Conservation (phyloP, 306 rosid genomes). For the Medicago lupulina region DNA sequence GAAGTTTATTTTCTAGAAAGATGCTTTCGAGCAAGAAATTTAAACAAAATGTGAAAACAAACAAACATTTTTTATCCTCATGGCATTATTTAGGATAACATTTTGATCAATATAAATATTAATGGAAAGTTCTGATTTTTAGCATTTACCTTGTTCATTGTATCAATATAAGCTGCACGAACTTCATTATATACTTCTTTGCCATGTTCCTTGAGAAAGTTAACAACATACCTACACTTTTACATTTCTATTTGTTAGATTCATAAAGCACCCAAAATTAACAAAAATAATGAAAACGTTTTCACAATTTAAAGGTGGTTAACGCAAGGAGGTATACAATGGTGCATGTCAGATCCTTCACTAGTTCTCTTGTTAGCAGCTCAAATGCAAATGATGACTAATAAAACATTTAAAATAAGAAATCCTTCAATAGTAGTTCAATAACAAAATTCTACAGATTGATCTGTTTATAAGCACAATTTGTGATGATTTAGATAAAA, state of each 20-base stretch:
- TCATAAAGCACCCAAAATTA: conserved; percentile 27
- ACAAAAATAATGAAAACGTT: conserved; percentile 36
- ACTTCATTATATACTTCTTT: conserved; percentile 88
- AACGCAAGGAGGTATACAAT: conserved; percentile 28
- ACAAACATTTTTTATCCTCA: conserved; percentile 11
- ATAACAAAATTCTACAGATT: conserved; percentile 29
- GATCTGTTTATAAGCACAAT: conserved; percentile 7
- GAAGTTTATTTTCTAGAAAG: conserved; percentile 32
- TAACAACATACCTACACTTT: conserved; percentile 72
- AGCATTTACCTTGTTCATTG: conserved; percentile 84
- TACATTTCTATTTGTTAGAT: conserved; percentile 45
- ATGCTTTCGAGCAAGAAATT: conserved; percentile 23
- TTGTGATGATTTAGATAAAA: conserved; percentile 30
- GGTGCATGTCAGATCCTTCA: conserved; percentile 23
- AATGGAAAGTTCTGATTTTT: conserved; percentile 1
- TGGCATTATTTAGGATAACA: conserved; percentile 26
- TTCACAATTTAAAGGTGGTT: conserved; percentile 25
- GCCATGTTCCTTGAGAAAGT: conserved; percentile 92
- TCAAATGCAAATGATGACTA: conserved; percentile 24
- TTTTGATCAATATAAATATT: neutral
- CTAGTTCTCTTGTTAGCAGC: conserved; percentile 19
- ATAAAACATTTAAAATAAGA: conserved; percentile 23
- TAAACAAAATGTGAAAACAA: conserved; percentile 10
- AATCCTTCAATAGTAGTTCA: conserved; percentile 23
- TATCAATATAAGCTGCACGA: conserved; percentile 89